These are phyloP conservation scores for Podila clonocystis DNA, from an alignment of 192 early-diverging fungal genomes.

Conservation along the genomic window DNA sequence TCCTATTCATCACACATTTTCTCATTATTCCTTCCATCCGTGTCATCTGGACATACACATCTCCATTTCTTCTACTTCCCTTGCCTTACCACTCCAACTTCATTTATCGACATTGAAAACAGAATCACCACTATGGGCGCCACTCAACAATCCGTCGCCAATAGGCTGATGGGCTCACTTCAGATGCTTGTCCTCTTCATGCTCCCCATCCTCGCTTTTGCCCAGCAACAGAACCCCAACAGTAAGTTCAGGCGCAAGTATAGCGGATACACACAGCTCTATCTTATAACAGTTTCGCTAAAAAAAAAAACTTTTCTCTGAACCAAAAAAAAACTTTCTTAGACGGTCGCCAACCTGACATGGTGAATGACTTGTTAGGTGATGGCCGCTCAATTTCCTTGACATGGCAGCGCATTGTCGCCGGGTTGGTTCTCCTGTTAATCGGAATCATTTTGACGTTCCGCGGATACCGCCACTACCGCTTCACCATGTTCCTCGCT, in stretches of 20 bases:
- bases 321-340: background rate
- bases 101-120: background rate
- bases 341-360: background rate
- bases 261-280: background rate
- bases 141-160: slow-evolving; percentile 9
- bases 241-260: background rate
- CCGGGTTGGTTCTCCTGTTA: slow-evolving; percentile 16
- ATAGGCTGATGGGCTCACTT: slow-evolving; percentile 1
- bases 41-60: no score
- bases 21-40: no score
- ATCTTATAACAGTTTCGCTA: background rate
- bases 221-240: slow-evolving; percentile 14
- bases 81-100: background rate
- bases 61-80: no score
- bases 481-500: slow-evolving; percentile 39
- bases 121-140: slow-evolving; percentile 13
- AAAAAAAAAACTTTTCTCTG: background rate
- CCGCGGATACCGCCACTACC: slow-evolving; percentile 37
- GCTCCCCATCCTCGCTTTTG: slow-evolving; percentile 20
- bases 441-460: slow-evolving; percentile 26
- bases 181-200: slow-evolving; percentile 24
- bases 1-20: background rate
- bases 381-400: slow-evolving; percentile 1
- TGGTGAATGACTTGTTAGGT: background rate
- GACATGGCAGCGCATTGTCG: slow-evolving; percentile 39